These are phyloP conservation scores for Corymbia maculata DNA, from an alignment of 345 rosid genomes.

Conservation along the genomic window DNA sequence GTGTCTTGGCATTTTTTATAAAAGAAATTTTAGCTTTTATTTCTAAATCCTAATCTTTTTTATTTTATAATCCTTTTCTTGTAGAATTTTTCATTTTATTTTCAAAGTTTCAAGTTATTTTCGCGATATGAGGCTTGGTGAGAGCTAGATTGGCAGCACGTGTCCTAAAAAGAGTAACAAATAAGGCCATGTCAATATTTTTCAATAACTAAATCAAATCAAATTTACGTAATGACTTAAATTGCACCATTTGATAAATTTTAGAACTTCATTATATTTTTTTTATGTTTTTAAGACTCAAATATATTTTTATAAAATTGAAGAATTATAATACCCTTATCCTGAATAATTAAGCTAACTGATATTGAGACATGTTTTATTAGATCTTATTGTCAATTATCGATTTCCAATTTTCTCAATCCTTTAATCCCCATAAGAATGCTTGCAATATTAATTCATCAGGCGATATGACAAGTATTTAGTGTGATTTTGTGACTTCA, in stretches of 20 bases:
- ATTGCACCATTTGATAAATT: neutral
- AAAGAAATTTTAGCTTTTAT: too few relatives aligned
- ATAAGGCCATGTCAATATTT: neutral
- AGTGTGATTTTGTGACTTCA: neutral
- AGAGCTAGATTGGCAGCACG: neutral
- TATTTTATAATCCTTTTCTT: too few relatives aligned
- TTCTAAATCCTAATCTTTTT: neutral
- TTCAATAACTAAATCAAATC: neutral
- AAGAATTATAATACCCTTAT: too few relatives aligned
- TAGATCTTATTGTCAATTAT: neutral
- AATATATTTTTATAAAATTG: too few relatives aligned
- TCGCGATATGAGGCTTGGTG: neutral
- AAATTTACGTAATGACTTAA: too few relatives aligned
- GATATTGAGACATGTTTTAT: too few relatives aligned
- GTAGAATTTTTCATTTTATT: too few relatives aligned
- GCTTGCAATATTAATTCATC: neutral
- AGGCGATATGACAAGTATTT: neutral
- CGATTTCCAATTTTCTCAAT: neutral
- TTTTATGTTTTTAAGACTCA: neutral
- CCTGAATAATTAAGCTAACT: too few relatives aligned
- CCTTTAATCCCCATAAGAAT: neutral
- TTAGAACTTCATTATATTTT: too few relatives aligned
- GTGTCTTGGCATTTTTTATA: neutral
- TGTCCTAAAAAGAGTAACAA: neutral
- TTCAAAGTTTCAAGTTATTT: too few relatives aligned